Evolutionary conservation across 495 filamentous ascomycete species (phyloP), one percentile per base, ranked within the genome.

Genomic region (Neurospora hispaniola): DNA sequence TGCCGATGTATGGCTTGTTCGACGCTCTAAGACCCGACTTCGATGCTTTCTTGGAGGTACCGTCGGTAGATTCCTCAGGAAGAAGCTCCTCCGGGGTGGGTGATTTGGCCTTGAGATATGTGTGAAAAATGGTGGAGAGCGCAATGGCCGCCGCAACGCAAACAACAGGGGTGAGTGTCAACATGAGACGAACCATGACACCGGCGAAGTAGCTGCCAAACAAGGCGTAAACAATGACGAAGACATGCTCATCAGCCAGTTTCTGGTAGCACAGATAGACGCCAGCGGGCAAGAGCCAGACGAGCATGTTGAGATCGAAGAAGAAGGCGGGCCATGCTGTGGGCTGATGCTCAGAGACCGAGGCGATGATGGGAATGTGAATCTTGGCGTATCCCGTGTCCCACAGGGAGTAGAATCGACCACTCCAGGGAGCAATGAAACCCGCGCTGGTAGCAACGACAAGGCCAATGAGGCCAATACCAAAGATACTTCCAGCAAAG

Each of bases 281-380:
- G 82, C 96, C 96, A 27, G 96, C 96, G 1, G 96, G 96, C 89
- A 99, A 98, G 71, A 98, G 90, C 94, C 94, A 99, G 83, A 99
- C 97, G 74, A 99, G 86, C 86, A 99, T 89, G 83, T 97, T 97
- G 76, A 99, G 87, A 77, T 99, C 96, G 81, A 99, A 99, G 85
- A 98, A 99, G 88, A 98, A 99, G 42, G 96, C 94, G 9, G 96
- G 96, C 96, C 96, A 99, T n/a, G 96, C 96, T 38, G 96, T 99
- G 14, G 96, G 96, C 81, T 99, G 96, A 86, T 99, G 96, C 81
- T 99, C 96, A 9, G 96, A 99, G 39, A 99, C 96, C 4, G 96
- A 98, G 35, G 96, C 96, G 82, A 99, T 99, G 79, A 99, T 99
- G 42, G 96, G 96, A 80, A 99, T 99, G 77, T 99, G 96, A 73